A percentile compares a stretch with the other conserved stretches of the same genome.
These are phyloP conservation scores for Fusarium tuaranense DNA, from an alignment of 2,329 filamentous ascomycete genomes.

Conservation along the genomic window DNA sequence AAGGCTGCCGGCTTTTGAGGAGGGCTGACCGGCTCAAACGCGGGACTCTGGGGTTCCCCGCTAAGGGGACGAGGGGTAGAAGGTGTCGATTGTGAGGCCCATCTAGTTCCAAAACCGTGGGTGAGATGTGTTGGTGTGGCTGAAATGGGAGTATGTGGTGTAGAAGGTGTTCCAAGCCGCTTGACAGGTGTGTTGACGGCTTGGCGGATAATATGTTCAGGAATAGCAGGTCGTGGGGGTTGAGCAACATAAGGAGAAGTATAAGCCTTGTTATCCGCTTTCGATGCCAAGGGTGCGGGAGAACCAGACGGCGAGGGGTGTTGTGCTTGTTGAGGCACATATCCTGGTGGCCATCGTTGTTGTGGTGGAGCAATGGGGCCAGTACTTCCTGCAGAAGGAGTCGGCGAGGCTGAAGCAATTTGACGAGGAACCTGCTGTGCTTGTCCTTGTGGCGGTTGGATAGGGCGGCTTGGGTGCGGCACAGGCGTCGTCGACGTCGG, in stretches of 20 bases:
- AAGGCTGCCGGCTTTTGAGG: constrained; percentile 55
- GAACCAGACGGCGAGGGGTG: constrained; percentile 42
- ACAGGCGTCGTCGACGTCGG: constrained; percentile 50
- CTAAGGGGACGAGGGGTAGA: constrained; percentile 63
- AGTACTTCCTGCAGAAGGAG: constrained; percentile 37
- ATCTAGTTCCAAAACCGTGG: constrained; percentile 65
- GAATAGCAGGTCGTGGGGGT: constrained; percentile 52
- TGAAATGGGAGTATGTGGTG: constrained; percentile 52
- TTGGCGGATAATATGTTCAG: constrained; percentile 57
- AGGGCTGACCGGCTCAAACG: constrained; percentile 70
- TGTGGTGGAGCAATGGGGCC: constrained; percentile 44
- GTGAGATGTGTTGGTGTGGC: constrained; percentile 45
- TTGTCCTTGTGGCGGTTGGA: constrained; percentile 47
- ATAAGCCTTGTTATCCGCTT: constrained; percentile 45
- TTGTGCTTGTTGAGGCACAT: constrained; percentile 46
- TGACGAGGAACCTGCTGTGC: constrained; percentile 44
- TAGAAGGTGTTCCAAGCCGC: constrained; percentile 46
- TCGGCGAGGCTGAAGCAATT: constrained; percentile 49
- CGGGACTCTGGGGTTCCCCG: constrained; percentile 61
- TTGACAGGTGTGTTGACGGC: constrained; percentile 50
- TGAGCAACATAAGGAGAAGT: constrained; percentile 48
- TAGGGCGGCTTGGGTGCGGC: constrained; percentile 49
- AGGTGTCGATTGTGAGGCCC: constrained; percentile 67
- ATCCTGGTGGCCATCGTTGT: constrained; percentile 50
- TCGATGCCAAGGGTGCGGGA: constrained; percentile 39